These are phyloP conservation scores for Pseudogymnoascus sp. DNA, from an alignment of 2,329 filamentous ascomycete species.

Conservation along the genomic window DNA sequence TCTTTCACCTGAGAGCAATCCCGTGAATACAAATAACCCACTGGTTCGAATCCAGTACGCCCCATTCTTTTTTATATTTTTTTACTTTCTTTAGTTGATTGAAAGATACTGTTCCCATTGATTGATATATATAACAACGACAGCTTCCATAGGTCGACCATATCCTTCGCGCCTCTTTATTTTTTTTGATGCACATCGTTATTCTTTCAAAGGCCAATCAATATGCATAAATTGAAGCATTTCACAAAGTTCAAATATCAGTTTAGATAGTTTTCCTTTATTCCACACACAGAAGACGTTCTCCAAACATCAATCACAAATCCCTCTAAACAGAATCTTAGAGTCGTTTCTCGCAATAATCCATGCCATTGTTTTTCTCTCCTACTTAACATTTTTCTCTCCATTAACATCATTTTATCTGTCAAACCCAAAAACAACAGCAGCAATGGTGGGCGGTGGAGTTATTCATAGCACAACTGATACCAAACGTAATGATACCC, in stretches of 20 bases:
- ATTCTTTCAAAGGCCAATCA: background rate
- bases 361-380: background rate
- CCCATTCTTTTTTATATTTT: background rate
- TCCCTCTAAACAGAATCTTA: background rate
- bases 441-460: conserved; percentile 24
- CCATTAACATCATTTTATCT: background rate
- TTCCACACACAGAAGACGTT: background rate
- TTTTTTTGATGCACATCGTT: background rate
- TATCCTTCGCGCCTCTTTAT: background rate
- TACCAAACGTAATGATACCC: conserved; percentile 54
- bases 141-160: background rate
- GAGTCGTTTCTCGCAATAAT: background rate
- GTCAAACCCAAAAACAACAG: background rate
- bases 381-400: background rate
- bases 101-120: background rate
- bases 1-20: background rate
- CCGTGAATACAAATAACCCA: background rate
- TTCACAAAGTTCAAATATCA: background rate
- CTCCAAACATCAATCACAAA: background rate
- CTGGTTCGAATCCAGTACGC: background rate
- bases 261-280: background rate
- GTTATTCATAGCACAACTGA: conserved; percentile 29
- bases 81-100: background rate
- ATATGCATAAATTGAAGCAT: background rate
- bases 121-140: background rate